These are phyloP conservation scores for Cryphonectria japonica DNA, from an alignment of 2,329 filamentous ascomycete species.

Conservation along the genomic window DNA sequence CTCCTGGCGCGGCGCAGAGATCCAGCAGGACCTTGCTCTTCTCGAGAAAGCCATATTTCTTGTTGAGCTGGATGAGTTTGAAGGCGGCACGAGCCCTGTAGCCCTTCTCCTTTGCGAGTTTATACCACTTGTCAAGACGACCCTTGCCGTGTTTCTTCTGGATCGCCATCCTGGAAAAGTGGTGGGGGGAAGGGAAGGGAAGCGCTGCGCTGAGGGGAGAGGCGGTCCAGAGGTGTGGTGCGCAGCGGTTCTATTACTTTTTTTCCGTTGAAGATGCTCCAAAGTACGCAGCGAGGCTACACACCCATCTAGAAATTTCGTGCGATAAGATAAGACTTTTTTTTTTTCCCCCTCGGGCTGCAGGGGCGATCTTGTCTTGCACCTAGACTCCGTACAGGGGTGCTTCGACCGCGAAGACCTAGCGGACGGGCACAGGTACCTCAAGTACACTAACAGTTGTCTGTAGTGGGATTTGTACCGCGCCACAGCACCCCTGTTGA, in stretches of 20 bases:
- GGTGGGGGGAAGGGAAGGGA: too few species aligned
- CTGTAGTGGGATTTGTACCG: conserved; percentile 1
- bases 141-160: conserved; percentile 99
- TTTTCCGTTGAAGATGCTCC: neutral
- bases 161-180: conserved; percentile 72
- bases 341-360: neutral
- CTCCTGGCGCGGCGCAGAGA: conserved; percentile 94
- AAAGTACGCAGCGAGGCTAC: neutral
- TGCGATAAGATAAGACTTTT: conserved; percentile 12
- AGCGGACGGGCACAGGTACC: neutral
- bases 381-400: neutral
- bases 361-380: neutral
- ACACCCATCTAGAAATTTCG: conserved; percentile 1
- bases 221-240: neutral
- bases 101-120: conserved; percentile 96
- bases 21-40: conserved; percentile 96
- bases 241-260: neutral
- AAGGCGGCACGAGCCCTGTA: conserved; percentile 95
- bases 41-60: conserved; percentile 98
- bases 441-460: neutral
- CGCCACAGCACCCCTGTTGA: neutral
- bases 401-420: neutral
- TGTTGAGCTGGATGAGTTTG: conserved; percentile 97
- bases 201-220: conserved; percentile 5
- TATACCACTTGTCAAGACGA: conserved; percentile 98